These are phyloP conservation scores for Mortierella sp. DNA, from an alignment of 371 early-diverging fungal genomes.

Conservation along the genomic window DNA sequence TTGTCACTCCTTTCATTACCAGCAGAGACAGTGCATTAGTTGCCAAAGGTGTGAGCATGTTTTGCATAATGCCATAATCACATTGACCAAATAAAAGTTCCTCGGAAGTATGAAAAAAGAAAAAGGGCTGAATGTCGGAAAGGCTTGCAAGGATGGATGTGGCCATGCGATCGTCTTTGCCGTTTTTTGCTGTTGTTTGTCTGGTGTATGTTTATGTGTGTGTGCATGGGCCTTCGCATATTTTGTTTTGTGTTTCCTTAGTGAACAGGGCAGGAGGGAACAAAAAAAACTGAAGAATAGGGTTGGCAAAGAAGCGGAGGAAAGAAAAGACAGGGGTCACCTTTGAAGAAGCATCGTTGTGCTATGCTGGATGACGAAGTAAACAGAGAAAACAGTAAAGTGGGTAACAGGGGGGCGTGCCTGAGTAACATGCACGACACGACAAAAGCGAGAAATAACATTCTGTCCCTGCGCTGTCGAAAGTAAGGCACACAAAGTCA, in stretches of 20 bases:
- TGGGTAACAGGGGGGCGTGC: too few species aligned
- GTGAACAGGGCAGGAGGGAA: not conserved
- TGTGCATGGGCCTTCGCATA: not conserved
- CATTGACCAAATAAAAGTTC: not conserved
- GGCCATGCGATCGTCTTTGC: not conserved
- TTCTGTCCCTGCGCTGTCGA: too few species aligned
- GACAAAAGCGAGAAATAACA: too few species aligned
- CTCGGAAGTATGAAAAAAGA: not conserved
- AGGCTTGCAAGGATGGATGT: not conserved
- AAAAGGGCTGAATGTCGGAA: not conserved
- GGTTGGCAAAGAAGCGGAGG: not conserved
- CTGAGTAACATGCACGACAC: too few species aligned
- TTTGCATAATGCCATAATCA: not conserved
- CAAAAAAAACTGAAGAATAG: not conserved
- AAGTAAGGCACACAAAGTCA: too few species aligned
- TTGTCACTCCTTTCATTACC: not conserved
- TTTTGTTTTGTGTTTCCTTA: not conserved
- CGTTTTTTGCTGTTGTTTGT: not conserved
- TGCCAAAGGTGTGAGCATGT: not conserved
- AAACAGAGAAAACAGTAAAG: not conserved
- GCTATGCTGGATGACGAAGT: too few species aligned
- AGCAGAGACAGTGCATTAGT: slow-evolving; percentile 1
- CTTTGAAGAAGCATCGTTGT: too few species aligned
- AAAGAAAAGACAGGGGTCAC: too few species aligned
- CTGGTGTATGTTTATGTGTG: not conserved